A percentile compares a stretch with the other conserved stretches of the same genome.
These are phyloP conservation scores for Dioscorea cayenensis DNA, from an alignment of 116 monocot species.

Conservation along the genomic window DNA sequence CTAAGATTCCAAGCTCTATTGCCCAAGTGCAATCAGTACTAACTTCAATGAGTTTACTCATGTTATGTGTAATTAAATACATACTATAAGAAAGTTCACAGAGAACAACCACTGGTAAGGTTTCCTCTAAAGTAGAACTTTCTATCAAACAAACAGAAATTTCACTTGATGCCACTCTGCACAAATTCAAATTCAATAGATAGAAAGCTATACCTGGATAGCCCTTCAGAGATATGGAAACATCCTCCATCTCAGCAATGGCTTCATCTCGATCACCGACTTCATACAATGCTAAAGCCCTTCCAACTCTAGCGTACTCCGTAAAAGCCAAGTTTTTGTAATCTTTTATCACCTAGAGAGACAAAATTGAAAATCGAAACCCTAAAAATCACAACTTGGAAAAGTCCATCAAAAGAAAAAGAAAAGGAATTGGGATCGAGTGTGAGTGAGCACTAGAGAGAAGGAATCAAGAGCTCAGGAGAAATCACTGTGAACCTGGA, in stretches of 20 bases:
- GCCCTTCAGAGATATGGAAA: constrained; percentile 70
- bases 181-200: neutral
- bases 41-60: too few species aligned
- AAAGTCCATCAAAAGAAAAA: neutral
- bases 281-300: constrained; percentile 69
- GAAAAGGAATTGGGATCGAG: too few species aligned
- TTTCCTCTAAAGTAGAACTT: too few species aligned
- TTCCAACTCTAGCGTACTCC: constrained; percentile 80
- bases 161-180: neutral
- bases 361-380: neutral
- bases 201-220: constrained; percentile 49
- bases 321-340: constrained; percentile 76
- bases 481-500: constrained; percentile 70
- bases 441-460: constrained; percentile 26
- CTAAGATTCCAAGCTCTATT: too few species aligned
- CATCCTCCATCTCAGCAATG: constrained; percentile 87
- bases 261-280: constrained; percentile 70
- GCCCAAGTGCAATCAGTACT: too few species aligned
- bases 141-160: neutral
- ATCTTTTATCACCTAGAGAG: constrained; percentile 42
- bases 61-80: too few species aligned
- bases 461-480: constrained; percentile 48
- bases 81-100: too few species aligned
- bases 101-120: too few species aligned
- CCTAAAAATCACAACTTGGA: neutral